These are phyloP conservation scores for Zarea fungicola DNA, from an alignment of 2,329 filamentous ascomycete species.

Conservation along the genomic window DNA sequence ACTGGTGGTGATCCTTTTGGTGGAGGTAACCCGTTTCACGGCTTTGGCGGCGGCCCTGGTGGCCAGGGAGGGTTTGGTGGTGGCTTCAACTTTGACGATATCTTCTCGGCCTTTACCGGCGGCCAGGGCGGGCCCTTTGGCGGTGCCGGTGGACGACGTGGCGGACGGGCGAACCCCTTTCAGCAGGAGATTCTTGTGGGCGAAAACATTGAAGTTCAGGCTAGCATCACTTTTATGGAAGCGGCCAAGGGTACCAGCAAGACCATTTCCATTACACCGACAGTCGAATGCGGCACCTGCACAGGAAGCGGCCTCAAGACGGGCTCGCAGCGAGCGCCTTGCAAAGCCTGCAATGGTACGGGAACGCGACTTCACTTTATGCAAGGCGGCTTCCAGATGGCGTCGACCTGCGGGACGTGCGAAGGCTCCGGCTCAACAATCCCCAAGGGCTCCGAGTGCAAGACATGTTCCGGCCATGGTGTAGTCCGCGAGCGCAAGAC, in stretches of 20 bases:
- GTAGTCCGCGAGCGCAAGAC: slow-evolving; percentile 79
- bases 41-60: slow-evolving; percentile 50
- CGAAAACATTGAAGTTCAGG: slow-evolving; percentile 92
- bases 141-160: slow-evolving; percentile 47
- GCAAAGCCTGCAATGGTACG: slow-evolving; percentile 77
- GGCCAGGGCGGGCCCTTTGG: slow-evolving; percentile 46
- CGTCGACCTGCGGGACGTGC: slow-evolving; percentile 78
- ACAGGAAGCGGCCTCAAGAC: slow-evolving; percentile 77
- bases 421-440: slow-evolving; percentile 71
- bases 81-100: slow-evolving; percentile 92
- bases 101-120: slow-evolving; percentile 81
- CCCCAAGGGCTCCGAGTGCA: slow-evolving; percentile 76
- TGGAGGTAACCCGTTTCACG: slow-evolving; percentile 60
- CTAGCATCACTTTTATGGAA: slow-evolving; percentile 91
- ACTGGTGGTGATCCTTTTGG: slow-evolving; percentile 56
- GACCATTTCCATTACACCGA: slow-evolving; percentile 79
- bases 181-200: slow-evolving; percentile 79
- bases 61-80: slow-evolving; percentile 66
- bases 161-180: slow-evolving; percentile 59
- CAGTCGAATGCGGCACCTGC: slow-evolving; percentile 78
- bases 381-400: slow-evolving; percentile 94
- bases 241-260: slow-evolving; percentile 87
- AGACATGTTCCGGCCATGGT: slow-evolving; percentile 73
- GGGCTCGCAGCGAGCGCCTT: slow-evolving; percentile 67
- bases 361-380: slow-evolving; percentile 84